Evolutionary conservation across 495 filamentous ascomycete genomes (phyloP).

Genomic region (Glarea lozoyensis): DNA sequence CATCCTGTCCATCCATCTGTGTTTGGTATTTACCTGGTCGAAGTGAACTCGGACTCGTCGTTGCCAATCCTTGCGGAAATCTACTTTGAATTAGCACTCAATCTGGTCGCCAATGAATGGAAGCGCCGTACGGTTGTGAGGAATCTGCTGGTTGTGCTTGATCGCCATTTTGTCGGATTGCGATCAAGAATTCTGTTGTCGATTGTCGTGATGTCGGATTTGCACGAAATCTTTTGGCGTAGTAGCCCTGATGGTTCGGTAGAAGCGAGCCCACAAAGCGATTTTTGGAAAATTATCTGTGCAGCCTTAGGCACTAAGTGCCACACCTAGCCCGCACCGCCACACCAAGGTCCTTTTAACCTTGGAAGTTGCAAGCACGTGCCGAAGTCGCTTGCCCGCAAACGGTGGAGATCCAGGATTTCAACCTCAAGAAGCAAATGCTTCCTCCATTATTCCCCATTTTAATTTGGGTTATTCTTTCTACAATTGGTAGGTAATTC

Average conservation of each 20-base stretch:
- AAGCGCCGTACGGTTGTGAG: conserved; percentile 75
- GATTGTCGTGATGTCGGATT: conserved; percentile 2
- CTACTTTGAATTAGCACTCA: conserved; percentile 33
- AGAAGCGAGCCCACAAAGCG: conserved; percentile 1
- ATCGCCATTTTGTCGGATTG: conserved; percentile 55
- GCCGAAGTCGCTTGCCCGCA: too few relatives aligned
- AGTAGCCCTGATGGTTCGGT: neutral
- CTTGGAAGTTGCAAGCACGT: too few relatives aligned
- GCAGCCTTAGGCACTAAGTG: conserved; percentile 1
- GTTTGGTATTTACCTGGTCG: conserved; percentile 77
- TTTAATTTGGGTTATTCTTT: too few relatives aligned
- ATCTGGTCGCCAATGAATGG: neutral
- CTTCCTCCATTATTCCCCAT: too few relatives aligned
- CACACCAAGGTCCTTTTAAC: too few relatives aligned
- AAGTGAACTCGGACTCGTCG: conserved; percentile 96
- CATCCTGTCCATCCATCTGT: conserved; percentile 15
- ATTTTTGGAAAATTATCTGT: neutral
- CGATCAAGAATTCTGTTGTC: conserved; percentile 26
- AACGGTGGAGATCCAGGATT: too few relatives aligned
- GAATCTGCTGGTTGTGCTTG: conserved; percentile 99
- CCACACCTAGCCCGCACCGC: too few relatives aligned
- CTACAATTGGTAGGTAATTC: too few relatives aligned
- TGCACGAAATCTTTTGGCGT: neutral
- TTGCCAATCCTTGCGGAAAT: conserved; percentile 99
- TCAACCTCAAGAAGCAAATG: too few relatives aligned